Percentiles rank a stretch among this genome's conserved stretches.
These are phyloP conservation scores for Plasmodium inui DNA, from an alignment of 169 alveolate genomes.

Conservation along the genomic window DNA sequence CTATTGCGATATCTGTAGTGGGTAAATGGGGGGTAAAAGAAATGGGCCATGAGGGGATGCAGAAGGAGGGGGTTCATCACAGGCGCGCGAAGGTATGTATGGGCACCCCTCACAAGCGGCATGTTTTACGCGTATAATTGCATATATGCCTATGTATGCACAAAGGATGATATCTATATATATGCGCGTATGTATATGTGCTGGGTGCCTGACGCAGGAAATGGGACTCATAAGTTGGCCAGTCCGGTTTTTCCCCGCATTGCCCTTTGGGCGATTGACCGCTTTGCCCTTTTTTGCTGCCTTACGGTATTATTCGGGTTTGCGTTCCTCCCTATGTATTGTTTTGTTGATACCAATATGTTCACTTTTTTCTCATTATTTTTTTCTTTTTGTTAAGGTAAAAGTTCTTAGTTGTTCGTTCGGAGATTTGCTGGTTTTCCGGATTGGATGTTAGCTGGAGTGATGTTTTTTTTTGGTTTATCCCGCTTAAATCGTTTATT, in stretches of 20 bases:
- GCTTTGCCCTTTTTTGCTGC: background rate
- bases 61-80: background rate
- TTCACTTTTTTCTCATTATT: background rate
- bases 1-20: background rate
- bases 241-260: background rate
- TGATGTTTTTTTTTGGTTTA: background rate
- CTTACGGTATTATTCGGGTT: background rate
- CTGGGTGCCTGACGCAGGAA: background rate
- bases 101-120: background rate
- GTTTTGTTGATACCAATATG: background rate
- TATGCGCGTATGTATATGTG: background rate
- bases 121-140: background rate
- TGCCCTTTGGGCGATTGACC: background rate
- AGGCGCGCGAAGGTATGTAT: background rate
- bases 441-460: background rate
- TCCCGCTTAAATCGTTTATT: background rate
- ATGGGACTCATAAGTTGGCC: background rate
- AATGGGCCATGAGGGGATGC: background rate
- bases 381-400: background rate
- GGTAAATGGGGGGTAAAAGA: background rate
- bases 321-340: conserved; percentile 1
- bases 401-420: background rate
- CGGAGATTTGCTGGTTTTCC: background rate
- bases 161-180: background rate
- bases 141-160: background rate